Conservation (phyloP, 2,329 filamentous ascomycete species). For the Tolypocladium album region DNA sequence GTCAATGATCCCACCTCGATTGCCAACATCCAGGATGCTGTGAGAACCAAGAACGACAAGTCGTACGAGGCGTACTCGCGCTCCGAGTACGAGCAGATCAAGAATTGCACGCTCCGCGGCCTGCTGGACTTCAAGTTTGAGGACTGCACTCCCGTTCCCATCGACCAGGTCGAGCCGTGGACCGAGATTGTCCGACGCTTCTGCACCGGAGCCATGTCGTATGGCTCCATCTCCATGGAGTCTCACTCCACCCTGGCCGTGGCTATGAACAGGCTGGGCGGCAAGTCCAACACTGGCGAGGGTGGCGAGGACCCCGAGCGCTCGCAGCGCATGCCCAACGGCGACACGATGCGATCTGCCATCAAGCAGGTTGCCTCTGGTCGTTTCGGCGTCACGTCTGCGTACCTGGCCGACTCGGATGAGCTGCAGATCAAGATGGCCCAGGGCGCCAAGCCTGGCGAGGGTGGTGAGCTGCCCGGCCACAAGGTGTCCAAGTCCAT, state of each 20-base stretch:
- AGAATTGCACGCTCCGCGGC: constrained; percentile 87
- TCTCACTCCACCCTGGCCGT: constrained; percentile 92
- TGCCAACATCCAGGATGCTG: constrained; percentile 93
- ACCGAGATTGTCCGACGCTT: constrained; percentile 95
- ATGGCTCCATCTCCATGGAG: constrained; percentile 97
- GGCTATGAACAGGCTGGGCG: constrained; percentile 92
- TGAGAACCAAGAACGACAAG: constrained; percentile 95
- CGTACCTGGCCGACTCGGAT: constrained; percentile 89
- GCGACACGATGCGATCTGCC: constrained; percentile 91
- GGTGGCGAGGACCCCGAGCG: constrained; percentile 93
- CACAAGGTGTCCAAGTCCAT: constrained; percentile 96
- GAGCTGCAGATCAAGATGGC: constrained; percentile 99
- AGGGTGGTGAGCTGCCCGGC: constrained; percentile 92
- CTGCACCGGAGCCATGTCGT: constrained; percentile 96
- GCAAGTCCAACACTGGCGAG: constrained; percentile 96
- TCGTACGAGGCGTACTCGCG: constrained; percentile 95
- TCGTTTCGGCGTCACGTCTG: constrained; percentile 90
- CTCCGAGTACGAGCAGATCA: constrained; percentile 91
- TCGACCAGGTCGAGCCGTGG: constrained; percentile 97
- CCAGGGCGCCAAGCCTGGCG: constrained; percentile 93
- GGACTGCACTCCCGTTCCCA: constrained; percentile 71
- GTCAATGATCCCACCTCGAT: constrained; percentile 92
- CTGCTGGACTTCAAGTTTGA: constrained; percentile 96
- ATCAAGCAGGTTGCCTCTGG: constrained; percentile 97
- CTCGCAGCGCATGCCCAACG: constrained; percentile 75